A percentile compares a stretch with the other conserved stretches of the same genome.
phyloP scores from a whole-genome alignment of 2,329 filamentous ascomycete species.

The Nannizziopsis barbatae region DNA sequence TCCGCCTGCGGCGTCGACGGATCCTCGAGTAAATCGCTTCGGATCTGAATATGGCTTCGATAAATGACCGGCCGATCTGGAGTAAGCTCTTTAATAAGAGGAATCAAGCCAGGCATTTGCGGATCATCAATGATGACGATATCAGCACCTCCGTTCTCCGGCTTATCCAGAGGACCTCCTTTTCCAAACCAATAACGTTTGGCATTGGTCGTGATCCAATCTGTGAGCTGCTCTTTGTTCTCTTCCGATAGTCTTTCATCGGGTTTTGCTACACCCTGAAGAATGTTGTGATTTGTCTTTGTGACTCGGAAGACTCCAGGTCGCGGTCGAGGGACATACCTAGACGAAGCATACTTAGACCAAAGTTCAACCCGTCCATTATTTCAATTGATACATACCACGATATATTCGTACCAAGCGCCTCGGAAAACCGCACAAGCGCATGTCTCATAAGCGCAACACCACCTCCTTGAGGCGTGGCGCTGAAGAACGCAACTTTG shows the following conservation, averaged over 20 bases:
- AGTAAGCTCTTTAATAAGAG: constrained; percentile 58
- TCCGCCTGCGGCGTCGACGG: constrained; percentile 57
- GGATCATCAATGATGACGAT: constrained; percentile 71
- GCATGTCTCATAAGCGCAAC: constrained; percentile 75
- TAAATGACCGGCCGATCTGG: constrained; percentile 68
- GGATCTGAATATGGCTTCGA: constrained; percentile 72
- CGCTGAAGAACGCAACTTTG: constrained; percentile 67
- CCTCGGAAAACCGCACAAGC: constrained; percentile 57
- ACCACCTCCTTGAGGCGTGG: constrained; percentile 70
- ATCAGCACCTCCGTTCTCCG: constrained; percentile 61
- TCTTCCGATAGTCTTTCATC: constrained; percentile 53
- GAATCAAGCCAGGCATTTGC: constrained; percentile 71
- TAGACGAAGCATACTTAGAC: constrained; percentile 22
- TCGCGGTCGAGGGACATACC: constrained; percentile 65
- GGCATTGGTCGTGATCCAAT: constrained; percentile 65
- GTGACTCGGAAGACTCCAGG: constrained; percentile 72
- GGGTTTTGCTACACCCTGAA: constrained; percentile 62
- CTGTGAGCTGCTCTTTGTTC: constrained; percentile 51
- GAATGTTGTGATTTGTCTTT: constrained; percentile 80
- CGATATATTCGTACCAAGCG: constrained; percentile 56
- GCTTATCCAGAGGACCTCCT: constrained; percentile 54
- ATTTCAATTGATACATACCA: constrained; percentile 47
- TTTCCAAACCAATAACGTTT: constrained; percentile 60
- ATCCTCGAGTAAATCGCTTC: constrained; percentile 57
- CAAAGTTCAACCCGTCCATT: constrained; percentile 25